Percentiles rank a stretch among this genome's conserved stretches.
These are phyloP conservation scores for Curvularia sp. DNA, from an alignment of 2,329 filamentous ascomycete species.

Conservation along the genomic window DNA sequence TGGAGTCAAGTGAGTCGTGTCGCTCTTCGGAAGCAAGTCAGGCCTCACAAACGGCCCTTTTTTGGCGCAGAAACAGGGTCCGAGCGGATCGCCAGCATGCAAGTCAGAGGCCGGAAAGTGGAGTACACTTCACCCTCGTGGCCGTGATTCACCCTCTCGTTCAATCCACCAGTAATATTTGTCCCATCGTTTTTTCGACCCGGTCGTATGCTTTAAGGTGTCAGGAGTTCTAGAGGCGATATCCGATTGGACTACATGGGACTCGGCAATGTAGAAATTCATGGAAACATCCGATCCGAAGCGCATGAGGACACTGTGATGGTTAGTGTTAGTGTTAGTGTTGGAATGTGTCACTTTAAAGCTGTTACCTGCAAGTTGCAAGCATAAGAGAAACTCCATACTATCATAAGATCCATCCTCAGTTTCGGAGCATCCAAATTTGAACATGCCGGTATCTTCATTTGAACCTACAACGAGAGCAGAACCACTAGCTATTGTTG, in stretches of 20 bases:
- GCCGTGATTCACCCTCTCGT: not conserved
- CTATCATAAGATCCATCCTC: not conserved
- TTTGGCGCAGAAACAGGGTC: not conserved
- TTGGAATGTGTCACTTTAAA: not conserved
- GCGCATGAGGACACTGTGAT: not conserved
- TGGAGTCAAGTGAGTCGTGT: not conserved
- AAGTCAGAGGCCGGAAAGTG: not conserved
- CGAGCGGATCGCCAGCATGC: not conserved
- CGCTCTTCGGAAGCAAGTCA: not conserved
- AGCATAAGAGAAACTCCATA: not conserved
- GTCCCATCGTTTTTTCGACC: not conserved
- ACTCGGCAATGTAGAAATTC: not conserved
- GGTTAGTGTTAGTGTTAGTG: not conserved
- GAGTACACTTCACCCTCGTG: not conserved
- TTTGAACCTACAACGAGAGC: not conserved
- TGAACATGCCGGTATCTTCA: not conserved
- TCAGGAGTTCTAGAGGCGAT: not conserved
- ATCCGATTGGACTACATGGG: not conserved
- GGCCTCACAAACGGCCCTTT: not conserved
- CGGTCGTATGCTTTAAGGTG: not conserved
- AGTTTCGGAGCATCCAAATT: not conserved
- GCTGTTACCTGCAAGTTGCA: not conserved
- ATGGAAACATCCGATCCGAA: not conserved
- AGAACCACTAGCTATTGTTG: conserved; percentile 4
- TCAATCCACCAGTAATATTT: not conserved